Evolutionary conservation across 352 stramenopile species (phyloP).

Genomic region (Phytophthora ohioensis): DNA sequence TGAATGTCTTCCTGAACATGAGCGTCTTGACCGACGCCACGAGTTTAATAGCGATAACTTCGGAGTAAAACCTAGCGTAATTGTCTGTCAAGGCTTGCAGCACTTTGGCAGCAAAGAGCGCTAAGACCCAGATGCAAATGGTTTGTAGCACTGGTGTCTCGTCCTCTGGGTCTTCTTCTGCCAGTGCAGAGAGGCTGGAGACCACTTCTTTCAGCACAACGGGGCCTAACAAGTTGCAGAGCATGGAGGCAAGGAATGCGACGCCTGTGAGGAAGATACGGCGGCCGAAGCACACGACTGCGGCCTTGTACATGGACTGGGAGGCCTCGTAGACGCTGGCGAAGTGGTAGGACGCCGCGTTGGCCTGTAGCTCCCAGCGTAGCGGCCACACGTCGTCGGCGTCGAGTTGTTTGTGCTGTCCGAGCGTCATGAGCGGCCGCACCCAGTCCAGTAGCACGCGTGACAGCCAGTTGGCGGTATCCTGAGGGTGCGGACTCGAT

Average conservation of each 20-base stretch:
- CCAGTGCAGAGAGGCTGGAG: constrained; percentile 37
- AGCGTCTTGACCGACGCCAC: constrained; percentile 57
- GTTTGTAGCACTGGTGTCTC: constrained; percentile 31
- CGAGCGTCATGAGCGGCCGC: constrained; percentile 53
- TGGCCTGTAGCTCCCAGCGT: constrained; percentile 37
- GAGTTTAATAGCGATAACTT: constrained; percentile 68
- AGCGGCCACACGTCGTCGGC: constrained; percentile 57
- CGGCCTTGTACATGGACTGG: constrained; percentile 45
- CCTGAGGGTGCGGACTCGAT: constrained; percentile 30
- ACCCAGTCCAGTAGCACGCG: constrained; percentile 60
- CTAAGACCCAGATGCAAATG: constrained; percentile 43
- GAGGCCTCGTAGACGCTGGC: constrained; percentile 33
- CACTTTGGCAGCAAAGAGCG: constrained; percentile 58
- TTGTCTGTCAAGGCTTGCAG: constrained; percentile 67
- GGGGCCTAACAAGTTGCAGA: constrained; percentile 60
- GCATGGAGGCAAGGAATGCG: constrained; percentile 56
- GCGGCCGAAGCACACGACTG: constrained; percentile 43
- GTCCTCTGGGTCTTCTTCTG: constrained; percentile 22
- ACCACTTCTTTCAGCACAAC: constrained; percentile 57
- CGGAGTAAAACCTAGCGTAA: constrained; percentile 55
- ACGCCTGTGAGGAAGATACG: constrained; percentile 51
- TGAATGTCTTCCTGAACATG: constrained; percentile 64
- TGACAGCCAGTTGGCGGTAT: constrained; percentile 40
- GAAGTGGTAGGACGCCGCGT: constrained; percentile 35
- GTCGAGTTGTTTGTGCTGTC: constrained; percentile 56